Percentiles rank a stretch among this genome's conserved stretches.
phyloP scores from a whole-genome alignment of 2,329 filamentous ascomycete species.

The Diaporthe vaccinii region DNA sequence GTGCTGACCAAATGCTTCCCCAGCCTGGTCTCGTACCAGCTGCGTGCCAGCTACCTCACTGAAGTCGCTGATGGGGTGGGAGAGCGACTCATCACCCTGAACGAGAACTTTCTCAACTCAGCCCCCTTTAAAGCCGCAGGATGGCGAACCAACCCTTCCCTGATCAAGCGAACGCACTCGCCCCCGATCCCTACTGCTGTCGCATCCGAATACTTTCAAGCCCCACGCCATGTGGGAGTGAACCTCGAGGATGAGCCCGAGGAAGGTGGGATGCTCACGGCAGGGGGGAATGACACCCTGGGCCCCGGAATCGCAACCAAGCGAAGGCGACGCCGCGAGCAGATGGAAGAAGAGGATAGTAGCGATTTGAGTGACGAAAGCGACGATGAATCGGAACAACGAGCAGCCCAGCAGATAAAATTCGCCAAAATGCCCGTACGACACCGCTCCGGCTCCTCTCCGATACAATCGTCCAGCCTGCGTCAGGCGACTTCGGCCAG shows the following conservation, averaged over 20 bases:
- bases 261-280: constrained; percentile 79
- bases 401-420: constrained; percentile 89
- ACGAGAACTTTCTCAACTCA: constrained; percentile 83
- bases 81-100: constrained; percentile 85
- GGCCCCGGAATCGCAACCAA: constrained; percentile 77
- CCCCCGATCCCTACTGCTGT: constrained; percentile 88
- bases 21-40: constrained; percentile 85
- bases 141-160: constrained; percentile 80
- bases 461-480: constrained; percentile 77
- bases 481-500: constrained; percentile 65
- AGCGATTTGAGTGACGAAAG: constrained; percentile 89
- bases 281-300: constrained; percentile 76
- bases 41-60: constrained; percentile 84
- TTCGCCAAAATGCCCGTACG: constrained; percentile 96
- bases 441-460: constrained; percentile 88
- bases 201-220: constrained; percentile 86
- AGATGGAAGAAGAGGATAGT: constrained; percentile 87
- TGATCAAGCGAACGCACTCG: constrained; percentile 87
- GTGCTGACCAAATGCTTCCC: constrained; percentile 7
- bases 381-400: constrained; percentile 80
- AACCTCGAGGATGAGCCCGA: constrained; percentile 80
- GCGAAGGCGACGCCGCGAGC: constrained; percentile 76
- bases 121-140: constrained; percentile 86
- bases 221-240: constrained; percentile 72
- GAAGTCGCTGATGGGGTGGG: constrained; percentile 87